These are phyloP conservation scores for Rosa rugosa DNA, from an alignment of 306 rosid species.

Conservation along the genomic window DNA sequence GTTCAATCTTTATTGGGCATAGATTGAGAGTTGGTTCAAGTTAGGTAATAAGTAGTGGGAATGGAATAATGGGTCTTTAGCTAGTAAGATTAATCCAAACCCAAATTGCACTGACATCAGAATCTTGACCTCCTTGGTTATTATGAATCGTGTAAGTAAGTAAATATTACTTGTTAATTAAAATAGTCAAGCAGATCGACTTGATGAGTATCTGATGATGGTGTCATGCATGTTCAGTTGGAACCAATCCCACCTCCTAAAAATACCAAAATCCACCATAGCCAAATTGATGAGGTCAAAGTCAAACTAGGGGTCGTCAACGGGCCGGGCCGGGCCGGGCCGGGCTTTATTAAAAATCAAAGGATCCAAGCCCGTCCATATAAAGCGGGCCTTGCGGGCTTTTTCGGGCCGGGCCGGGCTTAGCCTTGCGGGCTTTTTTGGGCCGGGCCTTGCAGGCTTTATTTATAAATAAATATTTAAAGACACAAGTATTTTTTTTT, in stretches of 20 bases:
- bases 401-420: too few species aligned
- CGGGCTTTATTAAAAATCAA: too few species aligned
- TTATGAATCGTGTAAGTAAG: background rate
- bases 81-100: background rate
- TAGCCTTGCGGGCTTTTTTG: too few species aligned
- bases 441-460: too few species aligned
- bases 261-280: background rate
- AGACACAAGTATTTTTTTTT: too few species aligned
- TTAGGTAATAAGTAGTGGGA: background rate
- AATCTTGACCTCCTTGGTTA: conserved; percentile 5
- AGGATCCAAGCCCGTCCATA: too few species aligned
- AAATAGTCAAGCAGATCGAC: background rate
- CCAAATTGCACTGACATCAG: conserved; percentile 9
- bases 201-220: background rate
- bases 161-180: background rate
- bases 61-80: background rate
- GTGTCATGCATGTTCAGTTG: conserved; percentile 1
- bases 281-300: conserved; percentile 18
- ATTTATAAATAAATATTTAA: too few species aligned
- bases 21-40: background rate
- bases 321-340: too few species aligned
- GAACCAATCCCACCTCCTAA: conserved; percentile 2
- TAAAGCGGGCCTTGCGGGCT: too few species aligned
- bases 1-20: background rate
- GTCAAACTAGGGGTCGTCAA: too few species aligned